Evolutionary conservation across 805 yeast genomes (phyloP), one percentile per base, ranked within the genome.

Genomic region (Kockiozyma suomiensis): DNA sequence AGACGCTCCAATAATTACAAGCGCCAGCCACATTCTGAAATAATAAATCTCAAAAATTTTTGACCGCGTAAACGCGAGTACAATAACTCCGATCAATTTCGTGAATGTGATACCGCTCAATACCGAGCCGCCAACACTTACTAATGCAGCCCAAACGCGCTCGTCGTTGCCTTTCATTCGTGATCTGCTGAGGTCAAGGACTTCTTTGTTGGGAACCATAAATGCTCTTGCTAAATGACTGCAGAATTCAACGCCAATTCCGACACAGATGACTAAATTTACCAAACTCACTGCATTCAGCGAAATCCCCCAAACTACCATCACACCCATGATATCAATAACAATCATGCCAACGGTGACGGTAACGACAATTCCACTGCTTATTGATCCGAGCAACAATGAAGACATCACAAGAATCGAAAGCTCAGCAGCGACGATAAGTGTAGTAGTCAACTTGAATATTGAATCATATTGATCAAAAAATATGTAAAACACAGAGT

Each of bases 171-270:
- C 51, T 19, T 55, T 48, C 49, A 58, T 55, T 21, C 59, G 56
- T 19, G 66, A 62, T 4, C 66, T 60, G 54, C 64, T 66, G 32
- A 73, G 73, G 23, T 69, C 70, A 6, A 67, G 68, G 25, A 71
- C 69, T 43, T 69, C 72, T 54, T 69, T 71, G 50, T 79, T 79
- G 12, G 79, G 74, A 33, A 78, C 76, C 28, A 87, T 81, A 72
- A 85, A 93, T 1, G 94, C 90, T 58, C 94, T 78, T 0, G 90
- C 87, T 56, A 94, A 81, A 73, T 93, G 98, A 35, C 88, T 82
- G 60, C 97, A 90, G 71, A 93, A 94, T 73, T 94, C 99, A 37
- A 94, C 97, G 1, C 94, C 92, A 38, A 93, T 76, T 0, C 99
- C 99, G 2, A 87, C 85, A 72, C 97, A 93, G n/a, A 93, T 93